Percentiles rank a stretch among this genome's conserved stretches.
These are phyloP conservation scores for Tetracladium marchalianum DNA, from an alignment of 495 filamentous ascomycete species.

Conservation along the genomic window DNA sequence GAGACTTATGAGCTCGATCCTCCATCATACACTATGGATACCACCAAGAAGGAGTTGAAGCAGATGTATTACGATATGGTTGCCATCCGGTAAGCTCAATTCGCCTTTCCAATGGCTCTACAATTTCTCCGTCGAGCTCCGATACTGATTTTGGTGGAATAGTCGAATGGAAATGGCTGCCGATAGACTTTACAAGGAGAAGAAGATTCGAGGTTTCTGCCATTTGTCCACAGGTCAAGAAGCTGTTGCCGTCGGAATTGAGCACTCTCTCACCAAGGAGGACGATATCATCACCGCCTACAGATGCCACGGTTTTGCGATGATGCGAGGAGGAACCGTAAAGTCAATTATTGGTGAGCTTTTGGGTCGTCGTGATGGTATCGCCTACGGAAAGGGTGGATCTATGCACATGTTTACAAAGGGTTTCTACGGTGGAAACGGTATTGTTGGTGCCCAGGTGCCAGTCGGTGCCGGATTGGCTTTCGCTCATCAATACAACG, in stretches of 20 bases:
- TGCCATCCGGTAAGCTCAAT: slow-evolving; percentile 57
- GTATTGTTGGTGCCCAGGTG: slow-evolving; percentile 97
- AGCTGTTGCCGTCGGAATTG: slow-evolving; percentile 92
- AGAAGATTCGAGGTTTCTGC: slow-evolving; percentile 99
- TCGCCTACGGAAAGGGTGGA: slow-evolving; percentile 96
- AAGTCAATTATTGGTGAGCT: slow-evolving; percentile 95
- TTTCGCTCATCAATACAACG: slow-evolving; percentile 92
- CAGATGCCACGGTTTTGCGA: slow-evolving; percentile 94
- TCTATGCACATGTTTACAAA: slow-evolving; percentile 99
- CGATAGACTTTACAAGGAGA: slow-evolving; percentile 97
- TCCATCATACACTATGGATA: slow-evolving; percentile 78
- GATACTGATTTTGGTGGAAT: not conserved
- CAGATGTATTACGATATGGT: slow-evolving; percentile 99
- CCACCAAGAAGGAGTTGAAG: slow-evolving; percentile 96
- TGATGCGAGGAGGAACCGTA: slow-evolving; percentile 90
- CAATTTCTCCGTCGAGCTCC: not conserved
- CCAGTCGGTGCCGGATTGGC: slow-evolving; percentile 94
- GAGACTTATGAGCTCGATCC: slow-evolving; percentile 99
- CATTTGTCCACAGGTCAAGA: slow-evolving; percentile 97
- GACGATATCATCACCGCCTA: slow-evolving; percentile 97
- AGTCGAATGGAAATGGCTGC: slow-evolving; percentile 99
- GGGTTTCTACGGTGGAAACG: slow-evolving; percentile 97
- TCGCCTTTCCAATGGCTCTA: not conserved
- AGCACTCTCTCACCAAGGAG: slow-evolving; percentile 82
- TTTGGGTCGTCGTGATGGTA: slow-evolving; percentile 87